A percentile compares a stretch with the other conserved stretches of the same genome.
These are phyloP conservation scores for Trifolium pratense DNA, from an alignment of 306 rosid species.

Conservation along the genomic window DNA sequence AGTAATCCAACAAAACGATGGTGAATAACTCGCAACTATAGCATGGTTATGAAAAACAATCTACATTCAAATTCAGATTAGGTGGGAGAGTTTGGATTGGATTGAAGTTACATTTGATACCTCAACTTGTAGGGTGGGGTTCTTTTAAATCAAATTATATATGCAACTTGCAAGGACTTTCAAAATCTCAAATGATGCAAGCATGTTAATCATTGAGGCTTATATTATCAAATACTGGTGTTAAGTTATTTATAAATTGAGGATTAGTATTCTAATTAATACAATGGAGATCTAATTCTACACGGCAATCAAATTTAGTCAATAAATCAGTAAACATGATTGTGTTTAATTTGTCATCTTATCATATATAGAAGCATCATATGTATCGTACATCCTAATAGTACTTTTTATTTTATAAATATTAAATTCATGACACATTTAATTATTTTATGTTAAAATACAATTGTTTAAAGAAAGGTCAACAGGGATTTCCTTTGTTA, in stretches of 20 bases:
- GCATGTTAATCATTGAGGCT: slow-evolving; percentile 37
- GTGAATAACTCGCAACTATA: no score
- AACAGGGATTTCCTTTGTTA: slow-evolving; percentile 36
- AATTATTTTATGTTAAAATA: not conserved
- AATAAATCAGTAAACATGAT: slow-evolving; percentile 16
- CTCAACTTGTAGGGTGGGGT: not conserved
- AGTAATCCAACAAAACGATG: no score
- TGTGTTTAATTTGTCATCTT: not conserved
- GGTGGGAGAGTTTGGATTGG: not conserved
- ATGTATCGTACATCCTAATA: slow-evolving; percentile 14
- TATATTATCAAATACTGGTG: not conserved
- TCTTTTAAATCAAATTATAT: not conserved
- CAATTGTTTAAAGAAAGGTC: slow-evolving; percentile 40
- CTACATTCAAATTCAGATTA: not conserved
- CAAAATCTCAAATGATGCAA: not conserved
- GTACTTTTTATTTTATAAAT: not conserved
- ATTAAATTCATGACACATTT: slow-evolving; percentile 9
- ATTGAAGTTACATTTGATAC: not conserved
- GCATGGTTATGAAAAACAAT: no score
- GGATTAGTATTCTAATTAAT: not conserved
- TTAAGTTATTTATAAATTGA: not conserved
- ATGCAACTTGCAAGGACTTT: not conserved
- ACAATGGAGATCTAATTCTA: slow-evolving; percentile 26
- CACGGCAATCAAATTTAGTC: slow-evolving; percentile 37
- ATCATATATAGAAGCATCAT: slow-evolving; percentile 30